Evolutionary conservation across 441 rosid genomes (phyloP).

Genomic region (Viola pubescens): DNA sequence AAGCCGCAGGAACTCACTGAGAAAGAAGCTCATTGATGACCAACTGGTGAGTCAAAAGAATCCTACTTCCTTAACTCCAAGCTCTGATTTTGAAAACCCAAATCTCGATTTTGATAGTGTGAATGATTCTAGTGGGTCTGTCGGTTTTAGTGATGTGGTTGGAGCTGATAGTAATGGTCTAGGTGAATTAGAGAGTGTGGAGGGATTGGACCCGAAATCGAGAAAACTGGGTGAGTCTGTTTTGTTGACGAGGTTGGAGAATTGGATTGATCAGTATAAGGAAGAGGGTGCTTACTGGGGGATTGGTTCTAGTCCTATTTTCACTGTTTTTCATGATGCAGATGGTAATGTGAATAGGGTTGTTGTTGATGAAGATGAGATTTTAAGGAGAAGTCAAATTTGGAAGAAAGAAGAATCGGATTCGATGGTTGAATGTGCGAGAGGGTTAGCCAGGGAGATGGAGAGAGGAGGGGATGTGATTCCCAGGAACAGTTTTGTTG

Average conservation of each 20-base stretch:
- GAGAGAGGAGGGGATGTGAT: conserved; percentile 53
- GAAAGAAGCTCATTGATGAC: conserved; percentile 54
- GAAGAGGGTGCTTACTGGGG: conserved; percentile 74
- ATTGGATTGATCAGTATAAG: conserved; percentile 55
- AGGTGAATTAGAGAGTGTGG: conserved; percentile 16
- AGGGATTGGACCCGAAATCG: conserved; percentile 23
- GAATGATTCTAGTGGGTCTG: conserved; percentile 14
- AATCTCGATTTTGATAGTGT: conserved; percentile 11
- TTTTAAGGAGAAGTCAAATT: conserved; percentile 37
- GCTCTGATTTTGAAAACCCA: conserved; percentile 25
- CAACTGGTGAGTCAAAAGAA: conserved; percentile 45
- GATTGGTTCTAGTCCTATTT: conserved; percentile 55
- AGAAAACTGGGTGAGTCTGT: conserved; percentile 36
- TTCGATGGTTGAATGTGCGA: conserved; percentile 37
- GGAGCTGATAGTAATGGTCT: conserved; percentile 4
- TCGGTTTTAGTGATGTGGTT: conserved; percentile 13
- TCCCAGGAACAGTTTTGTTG: conserved; percentile 54
- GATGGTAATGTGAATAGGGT: conserved; percentile 59
- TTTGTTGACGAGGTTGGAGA: conserved; percentile 48
- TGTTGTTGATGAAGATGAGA: conserved; percentile 50
- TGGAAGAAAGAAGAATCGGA: conserved; percentile 24
- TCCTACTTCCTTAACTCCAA: conserved; percentile 25
- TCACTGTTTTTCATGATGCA: conserved; percentile 46
- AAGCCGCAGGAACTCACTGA: conserved; percentile 57
- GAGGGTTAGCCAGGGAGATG: conserved; percentile 57